A percentile compares a stretch with the other conserved stretches of the same genome.
These are phyloP conservation scores for Pulveroboletus frians DNA, from an alignment of 768 basidiomycete genomes.

Conservation along the genomic window DNA sequence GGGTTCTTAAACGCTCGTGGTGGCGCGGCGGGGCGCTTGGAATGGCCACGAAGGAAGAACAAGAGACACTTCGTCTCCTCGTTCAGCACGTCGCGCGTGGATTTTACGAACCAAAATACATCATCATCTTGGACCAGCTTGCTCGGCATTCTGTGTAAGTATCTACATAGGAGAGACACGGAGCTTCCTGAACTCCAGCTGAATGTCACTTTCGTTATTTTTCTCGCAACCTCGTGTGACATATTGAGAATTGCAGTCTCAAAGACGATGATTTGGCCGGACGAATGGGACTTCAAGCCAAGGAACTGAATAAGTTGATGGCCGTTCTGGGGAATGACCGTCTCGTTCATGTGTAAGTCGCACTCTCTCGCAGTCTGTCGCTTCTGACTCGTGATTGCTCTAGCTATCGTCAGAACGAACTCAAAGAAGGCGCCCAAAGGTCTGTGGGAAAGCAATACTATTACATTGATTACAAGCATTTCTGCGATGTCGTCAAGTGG, in stretches of 20 bases:
- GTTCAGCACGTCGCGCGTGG: slow-evolving; percentile 90
- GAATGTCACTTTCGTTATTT: slow-evolving; percentile 10
- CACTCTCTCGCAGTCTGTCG: background rate
- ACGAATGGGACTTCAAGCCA: slow-evolving; percentile 81
- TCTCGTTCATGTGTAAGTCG: slow-evolving; percentile 68
- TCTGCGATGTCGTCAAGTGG: slow-evolving; percentile 98
- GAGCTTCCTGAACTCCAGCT: slow-evolving; percentile 16
- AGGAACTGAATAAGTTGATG: slow-evolving; percentile 87
- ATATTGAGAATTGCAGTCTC: slow-evolving; percentile 47
- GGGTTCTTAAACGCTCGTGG: slow-evolving; percentile 3
- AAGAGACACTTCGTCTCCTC: slow-evolving; percentile 77
- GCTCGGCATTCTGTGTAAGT: slow-evolving; percentile 93
- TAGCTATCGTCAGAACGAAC: slow-evolving; percentile 87
- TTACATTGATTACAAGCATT: slow-evolving; percentile 92
- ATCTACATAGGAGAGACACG: slow-evolving; percentile 28
- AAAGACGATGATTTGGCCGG: slow-evolving; percentile 94
- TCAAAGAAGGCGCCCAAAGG: slow-evolving; percentile 84
- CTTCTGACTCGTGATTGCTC: slow-evolving; percentile 1
- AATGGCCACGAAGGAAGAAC: slow-evolving; percentile 73
- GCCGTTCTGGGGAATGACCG: slow-evolving; percentile 75
- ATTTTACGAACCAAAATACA: slow-evolving; percentile 92
- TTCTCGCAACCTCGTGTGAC: slow-evolving; percentile 14
- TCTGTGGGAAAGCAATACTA: slow-evolving; percentile 89
- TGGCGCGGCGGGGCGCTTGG: slow-evolving; percentile 9
- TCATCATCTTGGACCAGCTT: slow-evolving; percentile 91